Base-by-base conservation (phyloP, 2,329 filamentous ascomycete genomes). In the Pestalotiopsis sp. region DNA sequence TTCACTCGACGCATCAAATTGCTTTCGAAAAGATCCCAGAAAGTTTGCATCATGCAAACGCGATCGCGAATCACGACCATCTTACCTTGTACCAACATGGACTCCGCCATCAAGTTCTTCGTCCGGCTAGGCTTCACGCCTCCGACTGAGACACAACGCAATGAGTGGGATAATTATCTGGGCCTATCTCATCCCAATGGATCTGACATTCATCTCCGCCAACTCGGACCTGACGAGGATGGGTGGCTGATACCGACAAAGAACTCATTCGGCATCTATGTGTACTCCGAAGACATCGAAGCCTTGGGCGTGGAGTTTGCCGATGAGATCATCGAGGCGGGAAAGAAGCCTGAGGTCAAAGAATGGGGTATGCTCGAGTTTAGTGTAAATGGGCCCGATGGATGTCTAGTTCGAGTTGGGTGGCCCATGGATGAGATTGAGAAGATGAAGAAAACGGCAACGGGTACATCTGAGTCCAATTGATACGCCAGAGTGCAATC, bases 321-420 rank as follows among this genome's bases (percentile, higher is more conserved):
- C 25, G 63, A 66, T 27, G 63, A 66, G 23, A 66, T 66, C 25
- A 58, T 66, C 31, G 63, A 66, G 49, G 11, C 45, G 45, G 63
- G 14, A 20, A 66, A 66, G 31, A 58, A 56, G 20, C 63, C 63
- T 14, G 45, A 66, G 49, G 39, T 66, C 6, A 66, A 66, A 17
- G 63, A 66, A 66, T 66, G 63, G 63, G 63, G 63, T 7, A 25
- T 66, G 63, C 31, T 56, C 14, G 63, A 66, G 27, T 66, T 66
- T 20, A 66, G 63, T 39, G 14, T 66, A 13, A 66, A 66, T 58
- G 63, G 63, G 36, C 63, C 63, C 1, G 63, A 66, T 66, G 63
- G 63, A 14, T 66, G 63, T 57, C 31, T 66, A 20, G 63, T 66
- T 25, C 63, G 63, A 56, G 63, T 66, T 13, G 63, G 63, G 12